Evolutionary conservation across 192 early-diverging fungal genomes (phyloP), one percentile per base, ranked within the genome.

Genomic region (Chytriomyces sp.): DNA sequence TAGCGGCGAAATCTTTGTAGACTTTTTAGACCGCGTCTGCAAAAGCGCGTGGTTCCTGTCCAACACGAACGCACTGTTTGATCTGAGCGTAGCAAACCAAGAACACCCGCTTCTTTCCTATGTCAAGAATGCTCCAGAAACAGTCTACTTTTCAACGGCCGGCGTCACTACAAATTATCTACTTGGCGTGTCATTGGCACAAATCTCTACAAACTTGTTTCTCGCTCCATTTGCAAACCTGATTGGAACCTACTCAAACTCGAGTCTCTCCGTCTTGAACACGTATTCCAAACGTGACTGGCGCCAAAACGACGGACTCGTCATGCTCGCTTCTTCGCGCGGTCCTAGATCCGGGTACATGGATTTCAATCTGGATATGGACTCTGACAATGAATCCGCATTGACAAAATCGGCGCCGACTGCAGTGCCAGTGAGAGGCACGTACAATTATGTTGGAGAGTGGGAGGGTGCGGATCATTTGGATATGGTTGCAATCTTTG

Each of bases 261-360:
- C 16, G 13, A 35, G 35, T 43, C 77, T 75, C 24, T 1, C 67
- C 0, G 26, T 50, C 0, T 26, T 57, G 16, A 13, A 10, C 59
- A 23, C 28, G 1, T n/a, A 67, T 5, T 28, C 43, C 2, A 11
- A 10, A 9, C n/a, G 28, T 23, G 77, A 62, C 59, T 79, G 77
- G 77, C 70, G 71, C 49, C 9, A 47, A 46, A 79, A 65, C 71
- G 77, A 80, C 66, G 79, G 72, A 16, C 23, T 80, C 7, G 79
- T 80, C 18, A 7, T 50, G 18, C 35, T 80, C 10, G 67, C 74
- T 11, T 45, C 79, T 1, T 23, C 50, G 24, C 61, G 57, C 16
- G 71, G 72, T 16, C 74, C 77, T 20, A 1, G 13, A 11, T 24
- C 26, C n/a, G 79, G 79, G 5, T 80, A 68, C 59, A 57, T 10